Base-by-base conservation (phyloP, 2,329 filamentous ascomycete species). In the Pestalotiopsis sp. region DNA sequence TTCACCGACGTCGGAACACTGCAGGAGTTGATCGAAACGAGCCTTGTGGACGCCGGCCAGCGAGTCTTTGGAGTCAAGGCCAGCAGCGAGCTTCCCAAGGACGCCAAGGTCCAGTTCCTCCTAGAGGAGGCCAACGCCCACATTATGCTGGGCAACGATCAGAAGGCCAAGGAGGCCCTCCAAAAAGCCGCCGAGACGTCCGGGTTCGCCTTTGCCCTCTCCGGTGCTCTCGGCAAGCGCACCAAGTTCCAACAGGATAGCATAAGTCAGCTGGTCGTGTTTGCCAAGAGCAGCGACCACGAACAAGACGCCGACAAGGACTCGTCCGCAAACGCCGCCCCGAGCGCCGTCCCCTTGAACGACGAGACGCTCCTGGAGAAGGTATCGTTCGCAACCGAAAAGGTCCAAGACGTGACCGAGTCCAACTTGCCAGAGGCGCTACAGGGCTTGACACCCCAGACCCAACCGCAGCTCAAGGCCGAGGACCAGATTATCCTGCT, bases 341-440 rank as follows among this genome's bases (percentile, higher is more conserved):
- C 94, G 0, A 87, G 91, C 73, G 91, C 91, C 2, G 79, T 98
- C 14, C 87, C 92, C 45, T 83, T 98, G 3, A 97, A 98, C 76
- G 93, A 99, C 74, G 96, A 99, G 77, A 98, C 96, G 0, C 85
- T 99, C 0, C 85, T 98, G 2, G 96, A 99, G 78, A 89, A 90
- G 3, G 95, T 99, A 52, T 87, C 92, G 0, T 99, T 98, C 76
- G 87, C 89, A 0, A 87, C 90, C 67, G 79, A 81, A 4, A 75
- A 78, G 52, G 71, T 78, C 9, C 73, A 65, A 27, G 65, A 59
- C 31, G 52, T 61, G 5, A 58, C 78, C 2, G 73, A 77, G 1
- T 74, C 80, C 1, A 74, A 79, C 5, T 80, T 98, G 0, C 90
- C 94, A 0, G 70, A 84, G 2, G 81, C 85, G 3, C 81, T 99